Conservation (phyloP, 2,329 filamentous ascomycete genomes). For the Epichloe gansuensis region DNA sequence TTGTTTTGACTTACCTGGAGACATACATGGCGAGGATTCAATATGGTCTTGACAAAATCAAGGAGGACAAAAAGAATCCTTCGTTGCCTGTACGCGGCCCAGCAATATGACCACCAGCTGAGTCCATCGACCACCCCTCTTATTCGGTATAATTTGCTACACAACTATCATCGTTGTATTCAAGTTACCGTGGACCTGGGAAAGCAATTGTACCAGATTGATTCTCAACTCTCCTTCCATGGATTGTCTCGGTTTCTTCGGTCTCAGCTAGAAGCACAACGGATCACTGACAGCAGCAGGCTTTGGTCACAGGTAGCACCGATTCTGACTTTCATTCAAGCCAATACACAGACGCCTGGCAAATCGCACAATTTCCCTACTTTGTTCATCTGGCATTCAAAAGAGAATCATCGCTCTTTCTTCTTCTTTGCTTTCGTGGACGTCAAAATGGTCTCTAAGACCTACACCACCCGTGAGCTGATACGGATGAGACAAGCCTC, state of each 20-base stretch:
- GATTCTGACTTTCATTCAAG: conserved; percentile 23
- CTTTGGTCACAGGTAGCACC: conserved; percentile 19
- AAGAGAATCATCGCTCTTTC: conserved; percentile 24
- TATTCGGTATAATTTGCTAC: conserved; percentile 20
- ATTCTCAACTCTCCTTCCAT: conserved; percentile 8
- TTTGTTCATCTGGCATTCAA: conserved; percentile 26
- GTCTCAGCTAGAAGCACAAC: conserved; percentile 16
- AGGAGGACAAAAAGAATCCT: conserved; percentile 24
- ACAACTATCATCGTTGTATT: conserved; percentile 18
- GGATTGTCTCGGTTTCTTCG: conserved; percentile 15
- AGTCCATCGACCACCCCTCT: conserved; percentile 17
- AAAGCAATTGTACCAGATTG: conserved; percentile 16
- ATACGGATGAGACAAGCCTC: conserved; percentile 21
- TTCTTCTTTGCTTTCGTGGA: conserved; percentile 28
- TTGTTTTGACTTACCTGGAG: neutral
- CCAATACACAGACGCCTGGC: conserved; percentile 11
- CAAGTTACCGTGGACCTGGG: conserved; percentile 17
- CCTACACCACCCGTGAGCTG: conserved; percentile 34
- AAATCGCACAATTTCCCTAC: conserved; percentile 21
- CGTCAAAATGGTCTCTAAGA: conserved; percentile 29
- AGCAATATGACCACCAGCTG: conserved; percentile 27
- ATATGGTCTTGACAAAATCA: conserved; percentile 16
- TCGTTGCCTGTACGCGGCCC: conserved; percentile 19
- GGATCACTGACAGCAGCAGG: conserved; percentile 18
- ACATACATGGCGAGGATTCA: conserved; percentile 4